Conservation (phyloP, 2,329 filamentous ascomycete species). For the Pseudogymnoascus sp. region DNA sequence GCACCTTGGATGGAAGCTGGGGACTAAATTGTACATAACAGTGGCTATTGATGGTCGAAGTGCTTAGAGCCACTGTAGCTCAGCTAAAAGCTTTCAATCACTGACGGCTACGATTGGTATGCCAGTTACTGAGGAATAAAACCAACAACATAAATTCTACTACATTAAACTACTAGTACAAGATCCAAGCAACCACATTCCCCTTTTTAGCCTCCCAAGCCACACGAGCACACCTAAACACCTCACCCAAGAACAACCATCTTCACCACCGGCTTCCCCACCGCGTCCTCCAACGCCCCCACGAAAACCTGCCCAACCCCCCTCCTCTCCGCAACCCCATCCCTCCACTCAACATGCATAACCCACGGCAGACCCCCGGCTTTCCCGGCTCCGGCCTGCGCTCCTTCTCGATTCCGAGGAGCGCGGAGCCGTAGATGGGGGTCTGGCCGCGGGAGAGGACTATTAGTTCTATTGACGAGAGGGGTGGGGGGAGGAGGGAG, state of each 20-base stretch:
- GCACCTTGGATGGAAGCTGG: background rate
- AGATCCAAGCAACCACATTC: background rate
- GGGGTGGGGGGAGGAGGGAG: background rate
- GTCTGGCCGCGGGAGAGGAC: background rate
- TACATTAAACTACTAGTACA: background rate
- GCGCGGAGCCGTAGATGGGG: background rate
- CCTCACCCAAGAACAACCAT: background rate
- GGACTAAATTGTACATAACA: background rate
- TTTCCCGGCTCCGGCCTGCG: background rate
- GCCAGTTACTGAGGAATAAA: background rate
- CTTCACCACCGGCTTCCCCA: background rate
- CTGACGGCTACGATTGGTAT: background rate
- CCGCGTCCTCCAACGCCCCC: background rate
- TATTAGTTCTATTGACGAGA: background rate
- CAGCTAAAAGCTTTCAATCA: background rate
- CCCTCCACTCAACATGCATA: background rate
- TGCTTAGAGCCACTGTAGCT: background rate
- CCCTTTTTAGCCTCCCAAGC: background rate
- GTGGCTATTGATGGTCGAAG: background rate
- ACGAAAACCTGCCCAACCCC: background rate
- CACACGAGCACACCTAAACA: background rate
- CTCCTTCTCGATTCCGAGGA: background rate
- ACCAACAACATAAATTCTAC: background rate
- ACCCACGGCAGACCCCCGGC: background rate
- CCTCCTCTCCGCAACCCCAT: background rate